Conservation (phyloP, 768 basidiomycete genomes). For the Rhodotorula graminis region DNA sequence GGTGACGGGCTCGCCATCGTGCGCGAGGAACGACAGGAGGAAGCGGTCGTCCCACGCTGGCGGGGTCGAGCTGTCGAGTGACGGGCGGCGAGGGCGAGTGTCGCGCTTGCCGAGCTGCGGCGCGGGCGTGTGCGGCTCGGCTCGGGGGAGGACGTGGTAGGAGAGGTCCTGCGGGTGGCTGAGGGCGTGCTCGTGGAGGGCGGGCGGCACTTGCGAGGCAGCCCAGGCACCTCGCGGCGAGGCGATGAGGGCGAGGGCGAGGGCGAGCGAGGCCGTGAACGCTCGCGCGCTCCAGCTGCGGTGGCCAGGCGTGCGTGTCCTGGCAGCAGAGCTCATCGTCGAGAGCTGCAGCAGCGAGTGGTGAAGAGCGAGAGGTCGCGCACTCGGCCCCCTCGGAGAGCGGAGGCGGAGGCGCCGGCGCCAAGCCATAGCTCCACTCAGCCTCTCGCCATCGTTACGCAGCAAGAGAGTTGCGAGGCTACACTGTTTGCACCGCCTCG, state of each 20-base stretch:
- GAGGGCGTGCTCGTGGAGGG: slow-evolving; percentile 23
- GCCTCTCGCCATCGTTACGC: too few species aligned
- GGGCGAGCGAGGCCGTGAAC: background rate
- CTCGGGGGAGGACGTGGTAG: slow-evolving; percentile 10
- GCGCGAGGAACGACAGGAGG: slow-evolving; percentile 19
- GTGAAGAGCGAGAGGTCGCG: too few species aligned
- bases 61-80: background rate
- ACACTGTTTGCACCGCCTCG: too few species aligned
- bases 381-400: too few species aligned
- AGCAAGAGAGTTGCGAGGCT: too few species aligned
- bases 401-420: too few species aligned
- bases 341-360: too few species aligned
- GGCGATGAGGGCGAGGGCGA: too few species aligned
- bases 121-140: fast-evolving
- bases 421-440: too few species aligned
- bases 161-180: slow-evolving; percentile 14
- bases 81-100: too few species aligned
- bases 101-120: background rate
- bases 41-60: slow-evolving; percentile 27
- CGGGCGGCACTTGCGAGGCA: slow-evolving; percentile 7
- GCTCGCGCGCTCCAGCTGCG: background rate
- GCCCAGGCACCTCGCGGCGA: background rate
- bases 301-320: too few species aligned
- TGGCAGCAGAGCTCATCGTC: too few species aligned
- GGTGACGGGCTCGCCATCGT: slow-evolving; percentile 16